Percentiles rank a stretch among this genome's conserved stretches.
Conservation (phyloP, 805 yeast genomes). For the Yarrowia hollandica region DNA sequence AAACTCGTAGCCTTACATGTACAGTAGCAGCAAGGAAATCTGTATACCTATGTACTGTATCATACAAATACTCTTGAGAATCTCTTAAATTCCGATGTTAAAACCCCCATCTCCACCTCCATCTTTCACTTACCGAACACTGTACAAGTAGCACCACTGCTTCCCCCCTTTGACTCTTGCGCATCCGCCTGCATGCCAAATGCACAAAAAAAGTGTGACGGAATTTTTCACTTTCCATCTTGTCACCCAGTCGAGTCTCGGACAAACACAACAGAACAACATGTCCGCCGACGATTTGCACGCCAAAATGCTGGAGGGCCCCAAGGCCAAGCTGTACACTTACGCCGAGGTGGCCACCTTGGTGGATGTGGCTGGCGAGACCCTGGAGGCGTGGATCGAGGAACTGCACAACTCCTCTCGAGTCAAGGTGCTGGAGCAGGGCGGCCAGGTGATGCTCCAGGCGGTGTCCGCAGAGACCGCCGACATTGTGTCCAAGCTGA, state of each 20-base stretch:
- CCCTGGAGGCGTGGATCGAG: constrained; percentile 15
- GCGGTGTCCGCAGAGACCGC: constrained; percentile 2
- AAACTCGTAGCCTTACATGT: too few species aligned
- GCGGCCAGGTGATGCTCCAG: constrained; percentile 6
- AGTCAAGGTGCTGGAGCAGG: constrained; percentile 22
- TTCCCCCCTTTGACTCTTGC: too few species aligned
- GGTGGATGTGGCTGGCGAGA: neutral
- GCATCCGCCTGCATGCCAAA: neutral
- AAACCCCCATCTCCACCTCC: neutral
- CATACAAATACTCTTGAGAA: too few species aligned
- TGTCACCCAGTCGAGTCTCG: neutral
- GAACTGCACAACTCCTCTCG: constrained; percentile 2
- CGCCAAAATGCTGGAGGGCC: constrained; percentile 20
- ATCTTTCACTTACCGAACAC: neutral
- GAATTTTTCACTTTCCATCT: neutral
- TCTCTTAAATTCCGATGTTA: too few species aligned
- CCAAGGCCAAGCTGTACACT: constrained; percentile 20
- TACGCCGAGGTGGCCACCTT: constrained; percentile 1
- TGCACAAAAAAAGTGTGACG: neutral
- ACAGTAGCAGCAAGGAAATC: too few species aligned
- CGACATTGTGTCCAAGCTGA: neutral
- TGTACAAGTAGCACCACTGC: neutral
- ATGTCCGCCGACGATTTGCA: constrained; percentile 20
- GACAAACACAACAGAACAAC: neutral
- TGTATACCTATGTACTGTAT: too few species aligned